Evolutionary conservation across 768 basidiomycete genomes (phyloP).

Genomic region (Tulasnella sp.): DNA sequence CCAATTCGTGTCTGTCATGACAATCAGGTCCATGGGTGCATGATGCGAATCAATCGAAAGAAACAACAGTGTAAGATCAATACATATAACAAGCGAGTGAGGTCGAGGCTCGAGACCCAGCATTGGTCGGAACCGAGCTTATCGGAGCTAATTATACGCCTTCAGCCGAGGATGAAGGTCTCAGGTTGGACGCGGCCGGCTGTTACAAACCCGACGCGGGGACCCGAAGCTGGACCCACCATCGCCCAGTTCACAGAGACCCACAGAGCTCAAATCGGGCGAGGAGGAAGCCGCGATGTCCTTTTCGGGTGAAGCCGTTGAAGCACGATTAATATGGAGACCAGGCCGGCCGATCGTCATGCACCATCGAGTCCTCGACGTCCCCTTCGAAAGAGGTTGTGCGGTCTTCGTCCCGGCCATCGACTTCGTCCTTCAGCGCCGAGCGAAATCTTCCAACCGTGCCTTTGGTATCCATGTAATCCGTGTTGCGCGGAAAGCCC

Average conservation of each 20-base stretch:
- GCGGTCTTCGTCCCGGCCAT: neutral
- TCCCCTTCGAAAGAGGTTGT: neutral
- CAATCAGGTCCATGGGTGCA: no score
- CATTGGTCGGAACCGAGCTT: no score
- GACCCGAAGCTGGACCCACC: neutral
- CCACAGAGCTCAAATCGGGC: neutral
- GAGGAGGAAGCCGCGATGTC: slow-evolving; percentile 56
- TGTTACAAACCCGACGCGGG: neutral
- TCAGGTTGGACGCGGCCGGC: no score
- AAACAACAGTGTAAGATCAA: no score
- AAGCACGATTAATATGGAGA: slow-evolving; percentile 61
- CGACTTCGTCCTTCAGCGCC: neutral
- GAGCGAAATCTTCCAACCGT: neutral
- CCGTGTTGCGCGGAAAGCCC: neutral
- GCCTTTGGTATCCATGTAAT: neutral
- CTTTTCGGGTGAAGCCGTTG: slow-evolving; percentile 87
- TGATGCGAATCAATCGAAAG: no score
- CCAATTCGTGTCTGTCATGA: no score
- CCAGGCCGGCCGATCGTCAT: slow-evolving; percentile 52
- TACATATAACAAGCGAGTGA: no score
- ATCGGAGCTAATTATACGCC: no score
- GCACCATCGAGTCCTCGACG: neutral
- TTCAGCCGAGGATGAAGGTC: no score
- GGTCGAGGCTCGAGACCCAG: no score
- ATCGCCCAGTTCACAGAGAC: neutral